Evolutionary conservation across 345 rosid species (phyloP).

Genomic region (Ailanthus altissimus): DNA sequence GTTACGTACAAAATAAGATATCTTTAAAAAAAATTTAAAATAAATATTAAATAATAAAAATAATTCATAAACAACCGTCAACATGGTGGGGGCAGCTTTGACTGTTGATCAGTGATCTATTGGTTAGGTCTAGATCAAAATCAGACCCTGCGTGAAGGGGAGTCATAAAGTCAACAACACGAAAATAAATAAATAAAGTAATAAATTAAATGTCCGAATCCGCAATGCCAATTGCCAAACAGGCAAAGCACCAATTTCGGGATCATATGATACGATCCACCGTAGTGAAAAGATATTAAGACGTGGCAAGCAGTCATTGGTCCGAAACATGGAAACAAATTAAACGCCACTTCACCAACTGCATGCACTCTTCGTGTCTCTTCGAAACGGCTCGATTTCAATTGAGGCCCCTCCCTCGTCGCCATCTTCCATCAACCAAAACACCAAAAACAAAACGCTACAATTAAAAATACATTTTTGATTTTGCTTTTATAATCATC

Average conservation of each 20-base stretch:
- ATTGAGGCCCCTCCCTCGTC: background rate
- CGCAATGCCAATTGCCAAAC: background rate
- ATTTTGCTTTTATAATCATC: too few relatives aligned
- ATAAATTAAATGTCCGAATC: background rate
- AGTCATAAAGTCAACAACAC: too few relatives aligned
- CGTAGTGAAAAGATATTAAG: rapidly evolving
- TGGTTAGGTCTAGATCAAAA: too few relatives aligned
- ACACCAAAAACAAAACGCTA: background rate
- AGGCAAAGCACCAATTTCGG: background rate
- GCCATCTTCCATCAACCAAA: background rate
- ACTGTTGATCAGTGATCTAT: too few relatives aligned
- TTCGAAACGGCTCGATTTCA: slow-evolving; percentile 31
- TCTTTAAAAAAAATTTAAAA: too few relatives aligned
- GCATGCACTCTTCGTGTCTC: slow-evolving; percentile 59
- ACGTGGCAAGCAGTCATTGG: slow-evolving; percentile 27
- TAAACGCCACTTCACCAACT: slow-evolving; percentile 34
- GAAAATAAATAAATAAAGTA: background rate
- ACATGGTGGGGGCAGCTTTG: too few relatives aligned
- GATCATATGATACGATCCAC: background rate
- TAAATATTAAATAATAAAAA: too few relatives aligned
- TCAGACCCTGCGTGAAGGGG: too few relatives aligned
- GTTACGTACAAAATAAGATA: too few relatives aligned
- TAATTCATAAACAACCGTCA: too few relatives aligned
- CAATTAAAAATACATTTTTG: background rate
- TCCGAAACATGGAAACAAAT: background rate